phyloP scores from a whole-genome alignment of 2,329 filamentous ascomycete species.

The Blumeria graminis region DNA sequence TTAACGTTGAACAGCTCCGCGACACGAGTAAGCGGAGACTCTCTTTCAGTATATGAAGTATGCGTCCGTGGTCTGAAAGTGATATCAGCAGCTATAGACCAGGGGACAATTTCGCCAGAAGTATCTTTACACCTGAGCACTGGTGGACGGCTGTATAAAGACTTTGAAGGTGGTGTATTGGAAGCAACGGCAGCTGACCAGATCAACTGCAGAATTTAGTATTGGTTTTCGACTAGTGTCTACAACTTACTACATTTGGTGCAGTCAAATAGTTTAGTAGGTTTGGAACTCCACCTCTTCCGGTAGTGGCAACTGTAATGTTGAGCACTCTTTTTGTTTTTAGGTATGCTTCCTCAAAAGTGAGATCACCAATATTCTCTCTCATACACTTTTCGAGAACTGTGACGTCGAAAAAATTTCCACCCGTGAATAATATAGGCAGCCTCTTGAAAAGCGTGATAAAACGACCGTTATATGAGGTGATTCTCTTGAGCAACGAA shows the following conservation, averaged over 20 bases:
- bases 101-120: constrained; percentile 32
- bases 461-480: constrained; percentile 19
- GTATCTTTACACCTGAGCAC: constrained; percentile 38
- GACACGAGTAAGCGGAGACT: constrained; percentile 35
- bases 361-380: constrained; percentile 67
- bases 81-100: constrained; percentile 24
- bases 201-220: constrained; percentile 21
- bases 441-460: constrained; percentile 41
- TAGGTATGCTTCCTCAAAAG: constrained; percentile 79
- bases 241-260: constrained; percentile 55
- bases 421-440: constrained; percentile 45
- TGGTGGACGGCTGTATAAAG: constrained; percentile 24
- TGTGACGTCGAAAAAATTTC: constrained; percentile 62
- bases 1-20: constrained; percentile 51
- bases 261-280: constrained; percentile 82
- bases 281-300: constrained; percentile 53
- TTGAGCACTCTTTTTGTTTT: constrained; percentile 72
- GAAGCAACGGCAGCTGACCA: constrained; percentile 35
- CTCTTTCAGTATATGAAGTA: constrained; percentile 26
- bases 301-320: constrained; percentile 64
- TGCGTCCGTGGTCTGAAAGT: constrained; percentile 31
- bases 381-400: constrained; percentile 67
- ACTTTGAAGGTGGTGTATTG: constrained; percentile 22
- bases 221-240: not conserved
- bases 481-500: constrained; percentile 13